Base-by-base conservation (phyloP, 2,329 filamentous ascomycete species). In the Trichoderma sp. region DNA sequence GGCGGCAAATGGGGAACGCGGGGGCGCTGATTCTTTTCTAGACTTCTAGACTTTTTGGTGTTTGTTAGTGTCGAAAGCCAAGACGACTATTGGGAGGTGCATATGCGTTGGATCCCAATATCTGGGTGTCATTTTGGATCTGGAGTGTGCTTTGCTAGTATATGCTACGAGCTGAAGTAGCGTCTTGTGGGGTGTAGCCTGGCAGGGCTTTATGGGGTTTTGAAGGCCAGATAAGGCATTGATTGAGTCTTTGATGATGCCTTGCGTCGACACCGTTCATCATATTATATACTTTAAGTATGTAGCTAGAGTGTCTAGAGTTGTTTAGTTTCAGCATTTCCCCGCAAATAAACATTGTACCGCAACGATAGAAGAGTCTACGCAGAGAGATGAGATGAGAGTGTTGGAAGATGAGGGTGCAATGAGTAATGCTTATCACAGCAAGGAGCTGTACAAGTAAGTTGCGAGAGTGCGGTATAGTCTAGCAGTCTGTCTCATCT, bases 261-360 rank as follows among this genome's bases (percentile, higher is more conserved):
- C 19, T 43, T n/a, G 40, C 43, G 19, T 7, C 11, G 21, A 31
- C 29, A 5, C 4, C 19, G 37, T 60, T 7, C 29, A 37, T 6
- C 16, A 60, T 60, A 37, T 29, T 60, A 47, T 47, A 29, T 33
- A 60, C 49, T 61, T 61, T 49, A 49, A 27, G 37, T 55, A 40
- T n/a, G 10, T n/a, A 8, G 19, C 58, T 61, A 61, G 58, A 27
- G 58, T 2, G 2, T 16, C 33, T 61, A 61, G 58, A 33, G 58
- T 33, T 40, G 37, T 31, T 40, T 61, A 61, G 58, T 37, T 29
- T 31, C 58, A 31, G n/a, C n/a, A n/a, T 27, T 61, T 61, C 58
- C 58, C 58, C 58, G 37, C 58, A 37, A 40, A 49, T 61, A 19
- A 29, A 19, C 19, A 31, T 43, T 47, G 47, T 19, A 7, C 58